Conservation (phyloP, 495 filamentous ascomycete species). For the Hyaloscypha bicolor region DNA sequence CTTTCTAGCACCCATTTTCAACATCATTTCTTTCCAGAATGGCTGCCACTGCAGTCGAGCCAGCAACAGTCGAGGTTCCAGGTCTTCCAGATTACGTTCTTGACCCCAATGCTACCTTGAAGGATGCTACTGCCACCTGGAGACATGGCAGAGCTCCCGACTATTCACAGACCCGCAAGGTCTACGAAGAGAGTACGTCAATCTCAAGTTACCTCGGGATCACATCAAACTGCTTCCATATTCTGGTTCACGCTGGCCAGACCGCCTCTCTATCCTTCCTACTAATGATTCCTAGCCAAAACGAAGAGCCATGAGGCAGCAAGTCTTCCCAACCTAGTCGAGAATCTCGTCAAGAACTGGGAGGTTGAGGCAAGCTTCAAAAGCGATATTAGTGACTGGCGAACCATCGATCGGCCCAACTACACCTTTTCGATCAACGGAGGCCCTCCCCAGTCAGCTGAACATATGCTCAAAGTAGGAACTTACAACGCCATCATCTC, state of each 20-base stretch:
- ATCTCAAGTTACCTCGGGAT: background rate
- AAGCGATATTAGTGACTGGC: conserved; percentile 59
- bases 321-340: conserved; percentile 59
- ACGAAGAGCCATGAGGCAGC: conserved; percentile 52
- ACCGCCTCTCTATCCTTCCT: background rate
- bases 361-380: conserved; percentile 72
- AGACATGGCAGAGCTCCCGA: conserved; percentile 60
- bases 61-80: conserved; percentile 12
- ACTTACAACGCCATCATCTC: conserved; percentile 70
- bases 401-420: conserved; percentile 56
- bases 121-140: conserved; percentile 55
- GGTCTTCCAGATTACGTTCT: conserved; percentile 60
- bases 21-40: background rate
- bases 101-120: conserved; percentile 60
- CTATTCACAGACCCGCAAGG: conserved; percentile 59
- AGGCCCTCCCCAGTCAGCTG: conserved; percentile 51
- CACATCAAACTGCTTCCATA: background rate
- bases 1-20: too few relatives aligned
- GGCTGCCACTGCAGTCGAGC: conserved; percentile 21
- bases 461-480: conserved; percentile 67
- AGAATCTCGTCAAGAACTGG: conserved; percentile 75
- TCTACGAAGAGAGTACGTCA: conserved; percentile 52
- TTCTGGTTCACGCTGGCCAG: background rate
- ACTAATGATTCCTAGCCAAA: conserved; percentile 48
- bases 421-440: conserved; percentile 67